Evolutionary conservation across 495 filamentous ascomycete genomes (phyloP).

Genomic region (Penicillium salamii): DNA sequence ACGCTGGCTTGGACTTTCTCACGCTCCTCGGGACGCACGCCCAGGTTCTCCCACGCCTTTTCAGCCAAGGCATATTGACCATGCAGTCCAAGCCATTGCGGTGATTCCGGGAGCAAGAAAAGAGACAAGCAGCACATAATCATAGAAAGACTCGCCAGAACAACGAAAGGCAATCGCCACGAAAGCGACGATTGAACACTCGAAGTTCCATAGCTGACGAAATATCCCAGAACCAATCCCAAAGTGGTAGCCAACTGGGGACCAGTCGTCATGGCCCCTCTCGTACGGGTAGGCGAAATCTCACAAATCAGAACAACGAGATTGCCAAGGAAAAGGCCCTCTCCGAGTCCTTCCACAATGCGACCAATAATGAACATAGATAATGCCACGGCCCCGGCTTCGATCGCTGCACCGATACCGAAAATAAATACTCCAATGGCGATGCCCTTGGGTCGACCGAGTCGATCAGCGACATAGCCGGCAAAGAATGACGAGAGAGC

Average conservation of each 20-base stretch:
- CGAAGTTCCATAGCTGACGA: conserved; percentile 59
- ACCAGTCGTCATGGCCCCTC: conserved; percentile 53
- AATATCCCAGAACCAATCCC: conserved; percentile 55
- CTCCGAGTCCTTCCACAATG: conserved; percentile 54
- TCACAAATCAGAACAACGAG: conserved; percentile 59
- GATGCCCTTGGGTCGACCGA: conserved; percentile 53
- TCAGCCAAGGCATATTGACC: conserved; percentile 36
- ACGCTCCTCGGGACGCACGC: conserved; percentile 47
- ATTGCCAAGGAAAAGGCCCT: conserved; percentile 57
- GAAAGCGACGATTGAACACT: conserved; percentile 49
- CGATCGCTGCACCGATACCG: conserved; percentile 51
- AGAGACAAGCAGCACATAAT: conserved; percentile 34
- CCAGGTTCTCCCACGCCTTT: conserved; percentile 42
- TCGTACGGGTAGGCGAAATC: conserved; percentile 50
- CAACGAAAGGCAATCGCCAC: conserved; percentile 55
- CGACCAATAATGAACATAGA: conserved; percentile 56
- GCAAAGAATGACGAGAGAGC: conserved; percentile 61
- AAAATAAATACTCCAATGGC: conserved; percentile 54
- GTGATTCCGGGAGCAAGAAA: conserved; percentile 44
- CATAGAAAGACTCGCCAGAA: conserved; percentile 42
- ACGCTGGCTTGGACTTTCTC: conserved; percentile 41
- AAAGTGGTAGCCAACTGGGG: conserved; percentile 54
- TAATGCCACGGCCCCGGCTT: conserved; percentile 44
- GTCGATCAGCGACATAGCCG: conserved; percentile 57
- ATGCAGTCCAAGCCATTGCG: conserved; percentile 47